Evolutionary conservation across 2,329 filamentous ascomycete genomes (phyloP), one percentile per base, ranked within the genome.

Genomic region (Penicillium polonicum): DNA sequence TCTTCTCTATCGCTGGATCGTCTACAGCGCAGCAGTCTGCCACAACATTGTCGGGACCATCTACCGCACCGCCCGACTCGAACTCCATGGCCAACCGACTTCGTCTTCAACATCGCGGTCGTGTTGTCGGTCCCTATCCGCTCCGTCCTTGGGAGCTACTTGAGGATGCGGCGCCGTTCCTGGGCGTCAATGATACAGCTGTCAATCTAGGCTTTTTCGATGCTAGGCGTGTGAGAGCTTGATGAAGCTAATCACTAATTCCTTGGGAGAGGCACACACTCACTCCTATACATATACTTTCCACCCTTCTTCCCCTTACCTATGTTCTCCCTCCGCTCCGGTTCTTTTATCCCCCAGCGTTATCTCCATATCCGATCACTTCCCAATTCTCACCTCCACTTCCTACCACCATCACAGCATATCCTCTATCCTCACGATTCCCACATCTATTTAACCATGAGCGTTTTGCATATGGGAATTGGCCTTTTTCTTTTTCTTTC

Each of bases 131-230:
- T 2, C 60, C 72, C 2, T 77, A 71, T 49, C 70, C 71, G 2
- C 60, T 75, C 10, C 73, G 73, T 23, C 72, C 72, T 29, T 79
- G 77, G 77, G 77, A 79, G 57, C 71, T 79, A 55, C 68, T 79
- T 25, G 75, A 77, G 60, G 77, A 79, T 57, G 73, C 77, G 12
- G 76, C 77, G 19, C 77, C 77, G 2, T 70, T 78, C 19, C 63
- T 75, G 23, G 75, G 76, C 25, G 66, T 69, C n/a, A 79, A 79
- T 58, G 77, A 79, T 58, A 79, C 77, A 4, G 75, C 76, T 21
- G 64, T 79, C 33, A 77, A 72, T 52, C 60, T 79, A 43, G 68
- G 72, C 21, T 75, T 73, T 43, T 79, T 79, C 56, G 75, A 76
- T 48, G 72, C 77, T 17, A 66, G 76, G 48, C 71, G 69, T 33